A percentile compares a stretch with the other conserved stretches of the same genome.
These are phyloP conservation scores for Blastomyces silverae DNA, from an alignment of 2,329 filamentous ascomycete species.

Conservation along the genomic window DNA sequence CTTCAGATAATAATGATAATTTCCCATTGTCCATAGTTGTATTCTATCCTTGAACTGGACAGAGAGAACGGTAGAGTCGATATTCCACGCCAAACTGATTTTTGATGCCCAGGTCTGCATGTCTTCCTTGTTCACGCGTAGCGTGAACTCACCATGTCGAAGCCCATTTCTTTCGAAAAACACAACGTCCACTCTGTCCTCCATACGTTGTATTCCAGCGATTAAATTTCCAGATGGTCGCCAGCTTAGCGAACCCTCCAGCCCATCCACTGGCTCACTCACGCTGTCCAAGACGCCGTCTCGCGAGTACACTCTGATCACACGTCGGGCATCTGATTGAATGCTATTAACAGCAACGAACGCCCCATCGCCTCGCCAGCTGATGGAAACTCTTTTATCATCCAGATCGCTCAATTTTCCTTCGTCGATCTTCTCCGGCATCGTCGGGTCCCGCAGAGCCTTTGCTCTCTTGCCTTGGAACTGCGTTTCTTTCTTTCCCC, in stretches of 20 bases:
- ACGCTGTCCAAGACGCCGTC: conserved; percentile 88
- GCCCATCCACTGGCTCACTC: conserved; percentile 85
- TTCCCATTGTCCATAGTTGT: conserved; percentile 96
- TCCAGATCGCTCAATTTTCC: conserved; percentile 70
- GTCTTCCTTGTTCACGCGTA: conserved; percentile 59
- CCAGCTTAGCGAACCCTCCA: conserved; percentile 88
- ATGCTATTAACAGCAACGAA: conserved; percentile 81
- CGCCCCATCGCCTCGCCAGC: conserved; percentile 90
- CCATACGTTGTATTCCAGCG: conserved; percentile 70
- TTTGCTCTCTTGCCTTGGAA: conserved; percentile 87
- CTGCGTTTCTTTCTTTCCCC: conserved; percentile 97
- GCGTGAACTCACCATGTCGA: conserved; percentile 86
- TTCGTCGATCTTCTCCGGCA: conserved; percentile 85
- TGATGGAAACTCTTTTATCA: conserved; percentile 64
- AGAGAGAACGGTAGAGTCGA: conserved; percentile 83
- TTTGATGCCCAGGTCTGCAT: conserved; percentile 49
- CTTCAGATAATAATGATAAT: conserved; percentile 98
- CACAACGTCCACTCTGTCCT: conserved; percentile 67
- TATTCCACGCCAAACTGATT: conserved; percentile 75
- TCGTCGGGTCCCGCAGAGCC: conserved; percentile 84
- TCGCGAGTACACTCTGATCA: conserved; percentile 82
- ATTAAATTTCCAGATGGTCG: conserved; percentile 84
- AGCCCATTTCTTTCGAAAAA: conserved; percentile 98
- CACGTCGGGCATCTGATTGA: conserved; percentile 61
- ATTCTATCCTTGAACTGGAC: conserved; percentile 65